Evolutionary conservation across 306 rosid species (phyloP).

Genomic region (Malus asiatica): DNA sequence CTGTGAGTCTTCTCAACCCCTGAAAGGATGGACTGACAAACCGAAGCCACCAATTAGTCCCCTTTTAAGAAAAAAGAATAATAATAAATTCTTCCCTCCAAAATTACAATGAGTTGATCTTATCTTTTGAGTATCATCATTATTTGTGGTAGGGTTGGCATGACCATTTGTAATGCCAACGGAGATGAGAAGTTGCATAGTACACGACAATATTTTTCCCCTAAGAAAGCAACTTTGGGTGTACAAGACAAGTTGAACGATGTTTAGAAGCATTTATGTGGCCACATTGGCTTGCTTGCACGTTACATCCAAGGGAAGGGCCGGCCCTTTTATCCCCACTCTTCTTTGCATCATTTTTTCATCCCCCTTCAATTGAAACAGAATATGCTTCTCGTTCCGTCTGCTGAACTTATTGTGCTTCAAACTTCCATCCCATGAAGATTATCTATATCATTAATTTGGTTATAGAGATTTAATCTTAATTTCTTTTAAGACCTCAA

Average conservation of each 20-base stretch:
- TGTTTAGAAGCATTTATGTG: constrained; percentile 12
- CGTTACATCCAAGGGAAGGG: constrained; percentile 10
- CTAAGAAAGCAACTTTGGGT: constrained; percentile 10
- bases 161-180: background rate
- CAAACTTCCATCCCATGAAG: background rate
- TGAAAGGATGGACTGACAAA: too few species aligned
- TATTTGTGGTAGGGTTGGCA: too few species aligned
- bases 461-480: background rate
- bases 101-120: too few species aligned
- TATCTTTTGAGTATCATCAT: too few species aligned
- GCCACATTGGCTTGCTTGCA: constrained; percentile 25
- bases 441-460: background rate
- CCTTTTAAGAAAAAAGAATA: too few species aligned
- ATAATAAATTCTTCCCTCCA: too few species aligned
- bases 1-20: too few species aligned
- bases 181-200: background rate
- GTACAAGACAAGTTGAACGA: constrained; percentile 30
- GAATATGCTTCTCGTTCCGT: constrained; percentile 26
- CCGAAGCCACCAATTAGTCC: too few species aligned
- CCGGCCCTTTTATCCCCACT: background rate
- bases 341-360: background rate
- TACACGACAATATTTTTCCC: background rate
- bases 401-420: background rate
- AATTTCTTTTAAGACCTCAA: background rate
- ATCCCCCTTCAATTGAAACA: background rate